Percentiles rank a stretch among this genome's conserved stretches.
These are phyloP conservation scores for Castanospermum australe DNA, from an alignment of 306 rosid genomes.

Conservation along the genomic window DNA sequence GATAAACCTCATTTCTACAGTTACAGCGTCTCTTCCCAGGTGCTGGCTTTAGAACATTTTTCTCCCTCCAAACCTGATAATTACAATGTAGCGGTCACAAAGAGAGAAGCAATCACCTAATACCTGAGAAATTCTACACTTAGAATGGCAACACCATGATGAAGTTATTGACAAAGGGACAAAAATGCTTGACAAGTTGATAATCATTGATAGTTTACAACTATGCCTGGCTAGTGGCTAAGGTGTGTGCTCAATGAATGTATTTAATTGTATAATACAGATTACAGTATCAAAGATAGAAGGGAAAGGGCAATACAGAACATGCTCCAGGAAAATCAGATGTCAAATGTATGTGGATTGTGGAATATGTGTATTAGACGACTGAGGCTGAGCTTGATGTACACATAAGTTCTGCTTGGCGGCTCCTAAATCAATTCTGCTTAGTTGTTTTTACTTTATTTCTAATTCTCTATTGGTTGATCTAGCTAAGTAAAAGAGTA, in stretches of 20 bases:
- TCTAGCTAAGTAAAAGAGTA: constrained; percentile 6
- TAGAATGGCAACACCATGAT: neutral
- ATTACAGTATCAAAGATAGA: neutral
- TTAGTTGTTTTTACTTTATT: neutral
- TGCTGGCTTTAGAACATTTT: constrained; percentile 80
- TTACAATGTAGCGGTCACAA: constrained; percentile 18
- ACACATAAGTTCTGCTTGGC: neutral
- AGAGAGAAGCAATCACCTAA: constrained; percentile 2
- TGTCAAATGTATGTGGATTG: neutral
- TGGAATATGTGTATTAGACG: neutral
- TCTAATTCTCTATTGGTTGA: neutral
- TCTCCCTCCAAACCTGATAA: constrained; percentile 95
- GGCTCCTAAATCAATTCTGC: constrained; percentile 18
- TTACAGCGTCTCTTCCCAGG: constrained; percentile 97
- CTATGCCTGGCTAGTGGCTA: neutral
- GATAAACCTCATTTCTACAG: constrained; percentile 95
- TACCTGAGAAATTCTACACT: neutral
- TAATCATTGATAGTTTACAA: constrained; percentile 1
- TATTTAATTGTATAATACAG: neutral
- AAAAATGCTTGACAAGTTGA: neutral
- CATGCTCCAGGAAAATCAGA: neutral
- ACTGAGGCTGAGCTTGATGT: neutral
- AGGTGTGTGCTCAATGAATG: neutral
- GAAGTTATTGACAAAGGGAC: neutral
- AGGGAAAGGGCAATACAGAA: neutral